These are phyloP conservation scores for Beauveria rudraprayagi DNA, from an alignment of 2,329 filamentous ascomycete species.

Conservation along the genomic window DNA sequence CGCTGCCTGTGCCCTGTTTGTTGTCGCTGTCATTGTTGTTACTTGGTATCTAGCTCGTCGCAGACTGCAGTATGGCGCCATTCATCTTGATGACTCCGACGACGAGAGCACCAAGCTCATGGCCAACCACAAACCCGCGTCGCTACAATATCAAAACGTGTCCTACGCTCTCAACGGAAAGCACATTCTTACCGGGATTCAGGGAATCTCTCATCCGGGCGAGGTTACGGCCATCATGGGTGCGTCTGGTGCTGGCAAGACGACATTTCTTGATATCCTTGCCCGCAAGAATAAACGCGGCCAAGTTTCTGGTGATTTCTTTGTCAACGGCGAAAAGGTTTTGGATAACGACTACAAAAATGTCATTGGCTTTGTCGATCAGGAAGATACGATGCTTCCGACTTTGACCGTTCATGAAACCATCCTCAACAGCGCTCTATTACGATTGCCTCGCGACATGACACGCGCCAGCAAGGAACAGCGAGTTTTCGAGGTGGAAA, in stretches of 20 bases:
- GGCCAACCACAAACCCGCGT: constrained; percentile 83
- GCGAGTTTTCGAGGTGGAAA: constrained; percentile 85
- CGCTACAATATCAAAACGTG: constrained; percentile 81
- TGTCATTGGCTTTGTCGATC: constrained; percentile 93
- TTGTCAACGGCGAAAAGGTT: constrained; percentile 88
- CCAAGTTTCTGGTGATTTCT: constrained; percentile 68
- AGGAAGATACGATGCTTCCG: constrained; percentile 94
- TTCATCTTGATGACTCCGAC: constrained; percentile 81
- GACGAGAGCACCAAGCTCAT: constrained; percentile 83
- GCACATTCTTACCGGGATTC: constrained; percentile 70
- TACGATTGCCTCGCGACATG: constrained; percentile 92
- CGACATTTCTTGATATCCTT: constrained; percentile 90
- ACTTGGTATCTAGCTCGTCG: constrained; percentile 86
- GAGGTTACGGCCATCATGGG: constrained; percentile 98
- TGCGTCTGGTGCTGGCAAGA: constrained; percentile 94
- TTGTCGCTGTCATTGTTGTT: constrained; percentile 75
- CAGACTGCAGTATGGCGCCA: constrained; percentile 59
- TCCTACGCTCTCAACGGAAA: constrained; percentile 82
- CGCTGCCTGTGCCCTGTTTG: constrained; percentile 73
- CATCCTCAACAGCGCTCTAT: constrained; percentile 84
- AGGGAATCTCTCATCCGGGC: constrained; percentile 86
- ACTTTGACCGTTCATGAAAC: constrained; percentile 97
- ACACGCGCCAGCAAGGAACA: constrained; percentile 80
- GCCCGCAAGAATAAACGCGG: constrained; percentile 96
- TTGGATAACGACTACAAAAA: constrained; percentile 77